phyloP scores from a whole-genome alignment of 2,329 filamentous ascomycete species.

The Colletotrichum ledebouriae region DNA sequence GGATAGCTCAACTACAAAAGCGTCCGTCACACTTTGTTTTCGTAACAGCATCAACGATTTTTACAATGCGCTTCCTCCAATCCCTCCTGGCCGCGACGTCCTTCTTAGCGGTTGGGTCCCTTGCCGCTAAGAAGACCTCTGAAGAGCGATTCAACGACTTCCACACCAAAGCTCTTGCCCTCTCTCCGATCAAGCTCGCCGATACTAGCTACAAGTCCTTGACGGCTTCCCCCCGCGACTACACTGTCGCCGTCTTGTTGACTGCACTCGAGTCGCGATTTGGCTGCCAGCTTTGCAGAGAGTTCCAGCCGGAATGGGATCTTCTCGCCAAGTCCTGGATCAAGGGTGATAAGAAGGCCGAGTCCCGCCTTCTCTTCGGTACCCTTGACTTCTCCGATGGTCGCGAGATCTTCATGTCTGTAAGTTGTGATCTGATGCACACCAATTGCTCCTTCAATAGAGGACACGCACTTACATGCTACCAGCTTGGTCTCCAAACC shows the following conservation, averaged over 20 bases:
- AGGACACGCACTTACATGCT: slow-evolving; percentile 25
- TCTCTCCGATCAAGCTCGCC: slow-evolving; percentile 80
- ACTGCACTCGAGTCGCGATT: slow-evolving; percentile 88
- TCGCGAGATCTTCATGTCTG: slow-evolving; percentile 86
- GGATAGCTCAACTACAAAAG: slow-evolving; percentile 34
- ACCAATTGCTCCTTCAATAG: background rate
- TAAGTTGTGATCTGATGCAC: slow-evolving; percentile 58
- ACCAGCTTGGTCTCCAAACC: slow-evolving; percentile 90
- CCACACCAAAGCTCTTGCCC: slow-evolving; percentile 74
- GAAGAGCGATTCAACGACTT: slow-evolving; percentile 79
- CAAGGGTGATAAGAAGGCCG: slow-evolving; percentile 82
- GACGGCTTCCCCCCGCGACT: slow-evolving; percentile 84
- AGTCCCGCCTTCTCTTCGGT: slow-evolving; percentile 81
- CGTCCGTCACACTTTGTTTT: slow-evolving; percentile 42
- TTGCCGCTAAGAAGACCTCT: slow-evolving; percentile 74
- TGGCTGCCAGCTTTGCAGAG: slow-evolving; percentile 86
- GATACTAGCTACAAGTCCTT: slow-evolving; percentile 82
- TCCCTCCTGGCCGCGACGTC: slow-evolving; percentile 74
- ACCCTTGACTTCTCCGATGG: slow-evolving; percentile 92
- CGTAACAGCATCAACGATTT: slow-evolving; percentile 22
- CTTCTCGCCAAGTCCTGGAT: slow-evolving; percentile 88
- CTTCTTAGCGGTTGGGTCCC: slow-evolving; percentile 70
- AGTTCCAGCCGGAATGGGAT: slow-evolving; percentile 96
- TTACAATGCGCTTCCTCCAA: slow-evolving; percentile 77
- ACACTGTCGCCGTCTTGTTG: slow-evolving; percentile 83